Evolutionary conservation across 2,329 filamentous ascomycete species (phyloP).

Genomic region (Claviceps fusiformis): DNA sequence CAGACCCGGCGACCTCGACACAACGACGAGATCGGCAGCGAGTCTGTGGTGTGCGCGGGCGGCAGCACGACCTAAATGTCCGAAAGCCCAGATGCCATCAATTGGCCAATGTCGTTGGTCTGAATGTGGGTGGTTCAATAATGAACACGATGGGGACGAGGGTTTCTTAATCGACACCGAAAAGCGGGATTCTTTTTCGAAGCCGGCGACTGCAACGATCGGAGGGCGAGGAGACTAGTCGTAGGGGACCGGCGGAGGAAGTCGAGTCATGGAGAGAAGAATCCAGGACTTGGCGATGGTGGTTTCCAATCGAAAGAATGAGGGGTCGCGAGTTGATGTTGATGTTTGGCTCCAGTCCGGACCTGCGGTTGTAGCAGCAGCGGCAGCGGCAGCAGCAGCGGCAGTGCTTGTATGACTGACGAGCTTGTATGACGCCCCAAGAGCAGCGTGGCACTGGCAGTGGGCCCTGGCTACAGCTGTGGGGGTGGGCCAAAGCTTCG

Average conservation of each 20-base stretch:
- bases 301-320: neutral
- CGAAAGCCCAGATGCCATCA: conserved; percentile 6
- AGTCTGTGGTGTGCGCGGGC: conserved; percentile 8
- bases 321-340: neutral
- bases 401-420: neutral
- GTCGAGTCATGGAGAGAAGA: neutral
- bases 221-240: neutral
- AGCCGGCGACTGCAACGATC: neutral
- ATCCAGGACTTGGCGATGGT: neutral
- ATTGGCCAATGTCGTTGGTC: conserved; percentile 1
- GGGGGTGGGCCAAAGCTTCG: neutral
- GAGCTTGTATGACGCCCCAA: neutral
- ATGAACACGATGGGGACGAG: neutral
- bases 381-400: neutral
- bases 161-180: conserved; percentile 3
- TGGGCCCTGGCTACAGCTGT: neutral
- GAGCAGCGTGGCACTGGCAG: neutral
- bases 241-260: neutral
- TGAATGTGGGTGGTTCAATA: neutral
- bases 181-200: neutral
- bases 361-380: neutral
- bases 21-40: conserved; percentile 5
- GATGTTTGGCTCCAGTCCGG: neutral
- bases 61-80: conserved; percentile 8
- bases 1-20: conserved; percentile 8